Percentiles rank a stretch among this genome's conserved stretches.
These are phyloP conservation scores for Zopfia rhizophila DNA, from an alignment of 2,329 filamentous ascomycete species.

Conservation along the genomic window DNA sequence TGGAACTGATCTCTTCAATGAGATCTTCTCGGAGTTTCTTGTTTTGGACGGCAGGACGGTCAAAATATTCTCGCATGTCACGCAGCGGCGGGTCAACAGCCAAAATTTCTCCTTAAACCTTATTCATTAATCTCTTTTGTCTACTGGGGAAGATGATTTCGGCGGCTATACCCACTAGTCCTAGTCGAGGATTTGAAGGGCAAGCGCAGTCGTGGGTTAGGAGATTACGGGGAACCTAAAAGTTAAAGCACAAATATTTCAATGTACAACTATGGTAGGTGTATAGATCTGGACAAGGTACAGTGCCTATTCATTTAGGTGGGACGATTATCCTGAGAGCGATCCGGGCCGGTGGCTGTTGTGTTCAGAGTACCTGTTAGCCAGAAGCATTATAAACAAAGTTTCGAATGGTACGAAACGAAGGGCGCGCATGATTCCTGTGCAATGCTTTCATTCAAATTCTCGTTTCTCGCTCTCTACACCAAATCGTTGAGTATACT, in stretches of 20 bases:
- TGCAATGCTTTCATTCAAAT: too few species aligned
- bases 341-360: background rate
- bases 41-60: conserved; percentile 17
- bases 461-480: too few species aligned
- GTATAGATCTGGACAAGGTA: conserved; percentile 1
- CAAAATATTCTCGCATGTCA: conserved; percentile 32
- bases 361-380: too few species aligned
- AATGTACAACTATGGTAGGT: conserved; percentile 20
- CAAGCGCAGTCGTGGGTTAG: conserved; percentile 44
- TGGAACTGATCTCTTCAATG: conserved; percentile 32
- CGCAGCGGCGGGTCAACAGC: conserved; percentile 46
- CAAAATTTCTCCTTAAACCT: conserved; percentile 30
- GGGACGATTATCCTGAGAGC: background rate
- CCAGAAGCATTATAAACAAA: too few species aligned
- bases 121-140: conserved; percentile 44
- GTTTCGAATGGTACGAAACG: too few species aligned
- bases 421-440: too few species aligned
- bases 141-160: conserved; percentile 18
- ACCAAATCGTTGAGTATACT: too few species aligned
- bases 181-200: conserved; percentile 34
- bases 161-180: conserved; percentile 43
- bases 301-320: background rate
- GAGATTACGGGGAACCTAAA: conserved; percentile 19
- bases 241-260: conserved; percentile 11
- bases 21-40: conserved; percentile 33